phyloP scores from a whole-genome alignment of 371 early-diverging fungal species.

The Rhizomucor miehei region DNA sequence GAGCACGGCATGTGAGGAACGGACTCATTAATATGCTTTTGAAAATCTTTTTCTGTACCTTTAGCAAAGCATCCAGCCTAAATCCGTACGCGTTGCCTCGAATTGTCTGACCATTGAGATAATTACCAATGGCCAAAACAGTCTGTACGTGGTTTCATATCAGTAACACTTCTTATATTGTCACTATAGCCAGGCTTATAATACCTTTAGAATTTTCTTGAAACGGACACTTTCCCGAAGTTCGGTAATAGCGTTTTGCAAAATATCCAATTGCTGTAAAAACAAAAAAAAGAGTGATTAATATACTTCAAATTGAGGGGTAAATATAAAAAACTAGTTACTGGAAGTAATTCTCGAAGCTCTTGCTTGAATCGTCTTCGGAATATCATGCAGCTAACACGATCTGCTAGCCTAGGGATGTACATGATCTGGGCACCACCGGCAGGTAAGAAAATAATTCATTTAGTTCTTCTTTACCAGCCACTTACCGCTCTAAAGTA shows the following conservation, averaged over 20 bases:
- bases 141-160: slow-evolving; percentile 31
- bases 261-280: slow-evolving; percentile 20
- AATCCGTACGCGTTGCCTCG: slow-evolving; percentile 86
- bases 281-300: slow-evolving; percentile 1
- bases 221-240: slow-evolving; percentile 38
- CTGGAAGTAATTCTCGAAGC: slow-evolving; percentile 62
- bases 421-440: slow-evolving; percentile 46
- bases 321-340: slow-evolving; percentile 27
- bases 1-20: too few relatives aligned
- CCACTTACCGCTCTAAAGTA: slow-evolving; percentile 54
- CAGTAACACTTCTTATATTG: background rate
- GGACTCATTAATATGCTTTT: too few relatives aligned
- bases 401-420: slow-evolving; percentile 67
- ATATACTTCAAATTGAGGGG: background rate
- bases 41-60: slow-evolving; percentile 42
- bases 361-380: slow-evolving; percentile 69
- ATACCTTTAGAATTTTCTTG: slow-evolving; percentile 57
- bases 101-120: slow-evolving; percentile 73
- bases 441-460: too few relatives aligned
- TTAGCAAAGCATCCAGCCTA: slow-evolving; percentile 66
- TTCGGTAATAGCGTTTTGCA: slow-evolving; percentile 30
- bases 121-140: slow-evolving; percentile 79
- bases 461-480: background rate
- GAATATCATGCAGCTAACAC: slow-evolving; percentile 76
- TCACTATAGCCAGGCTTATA: background rate